Evolutionary conservation across 1,284 basidiomycete species (phyloP).

Genomic region (Albatrellus sp.): DNA sequence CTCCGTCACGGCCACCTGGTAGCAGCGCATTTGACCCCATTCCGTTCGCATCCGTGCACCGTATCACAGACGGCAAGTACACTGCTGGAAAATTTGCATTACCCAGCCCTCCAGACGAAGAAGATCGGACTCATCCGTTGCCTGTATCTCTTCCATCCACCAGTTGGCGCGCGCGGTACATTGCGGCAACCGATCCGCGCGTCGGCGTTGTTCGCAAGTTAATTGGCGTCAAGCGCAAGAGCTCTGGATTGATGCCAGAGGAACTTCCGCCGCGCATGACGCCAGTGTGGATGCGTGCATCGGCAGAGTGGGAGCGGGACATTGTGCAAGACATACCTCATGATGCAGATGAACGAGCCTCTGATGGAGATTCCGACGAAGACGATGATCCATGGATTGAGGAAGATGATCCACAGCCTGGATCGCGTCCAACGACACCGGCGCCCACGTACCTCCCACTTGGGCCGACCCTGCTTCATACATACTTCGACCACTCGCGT

Average conservation of each 20-base stretch:
- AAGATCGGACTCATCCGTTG: constrained; percentile 23
- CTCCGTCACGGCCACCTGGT: constrained; percentile 9
- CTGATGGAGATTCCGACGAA: constrained; percentile 16
- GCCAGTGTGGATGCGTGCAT: constrained; percentile 27
- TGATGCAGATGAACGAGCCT: constrained; percentile 10
- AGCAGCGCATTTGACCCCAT: constrained; percentile 50
- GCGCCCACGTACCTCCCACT: constrained; percentile 55
- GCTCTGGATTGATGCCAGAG: constrained; percentile 18
- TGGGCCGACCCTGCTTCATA: constrained; percentile 50
- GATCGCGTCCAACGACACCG: constrained; percentile 53
- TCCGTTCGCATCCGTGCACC: constrained; percentile 51
- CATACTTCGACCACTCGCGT: constrained; percentile 48
- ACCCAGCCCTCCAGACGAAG: constrained; percentile 45
- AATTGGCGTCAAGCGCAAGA: constrained; percentile 53
- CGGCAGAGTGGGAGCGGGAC: constrained; percentile 31
- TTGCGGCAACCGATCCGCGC: constrained; percentile 51
- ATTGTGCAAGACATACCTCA: constrained; percentile 14
- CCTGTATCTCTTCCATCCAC: constrained; percentile 2
- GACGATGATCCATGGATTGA: constrained; percentile 16
- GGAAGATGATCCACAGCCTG: constrained; percentile 14
- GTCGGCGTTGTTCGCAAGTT: constrained; percentile 51
- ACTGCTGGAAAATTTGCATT: constrained; percentile 62
- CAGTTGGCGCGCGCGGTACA: constrained; percentile 39
- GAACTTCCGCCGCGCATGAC: constrained; percentile 15
- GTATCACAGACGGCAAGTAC: constrained; percentile 58